phyloP scores from a whole-genome alignment of 2,329 filamentous ascomycete species.

The Fusarium nygamai region DNA sequence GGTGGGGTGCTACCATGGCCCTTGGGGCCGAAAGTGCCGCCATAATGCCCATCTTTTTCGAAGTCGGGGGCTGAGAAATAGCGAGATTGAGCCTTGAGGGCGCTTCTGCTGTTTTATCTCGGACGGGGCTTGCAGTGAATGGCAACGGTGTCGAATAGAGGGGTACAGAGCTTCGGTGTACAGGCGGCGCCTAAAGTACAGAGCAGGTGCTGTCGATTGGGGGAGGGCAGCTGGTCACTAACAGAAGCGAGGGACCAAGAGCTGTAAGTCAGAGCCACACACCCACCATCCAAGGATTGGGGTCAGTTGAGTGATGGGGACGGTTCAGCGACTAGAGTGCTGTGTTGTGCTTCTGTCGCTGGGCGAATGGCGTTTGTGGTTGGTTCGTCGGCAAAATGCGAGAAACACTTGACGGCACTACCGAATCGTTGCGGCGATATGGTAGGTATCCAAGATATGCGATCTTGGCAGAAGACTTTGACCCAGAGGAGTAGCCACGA shows the following conservation, averaged over 20 bases:
- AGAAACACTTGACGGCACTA: constrained; percentile 32
- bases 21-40: constrained; percentile 40
- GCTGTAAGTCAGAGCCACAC: constrained; percentile 36
- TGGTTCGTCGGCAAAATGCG: constrained; percentile 30
- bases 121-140: constrained; percentile 20
- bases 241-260: constrained; percentile 37
- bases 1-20: constrained; percentile 37
- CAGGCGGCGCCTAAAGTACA: constrained; percentile 35
- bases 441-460: constrained; percentile 17
- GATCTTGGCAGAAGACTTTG: constrained; percentile 14
- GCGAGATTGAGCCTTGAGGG: constrained; percentile 3
- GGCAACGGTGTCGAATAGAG: constrained; percentile 8
- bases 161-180: constrained; percentile 41
- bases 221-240: constrained; percentile 36
- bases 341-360: constrained; percentile 23
- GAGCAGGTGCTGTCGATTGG: constrained; percentile 17
- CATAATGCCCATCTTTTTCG: constrained; percentile 30
- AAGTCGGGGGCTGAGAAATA: constrained; percentile 6
- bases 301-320: constrained; percentile 30
- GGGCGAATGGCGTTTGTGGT: constrained; percentile 27
- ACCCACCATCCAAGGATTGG: constrained; percentile 35
- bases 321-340: constrained; percentile 22
- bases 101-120: constrained; percentile 31
- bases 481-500: constrained; percentile 14
- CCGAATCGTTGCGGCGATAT: constrained; percentile 26